phyloP scores from a whole-genome alignment of 1,284 basidiomycete species.

The Boletus nobilissimus region DNA sequence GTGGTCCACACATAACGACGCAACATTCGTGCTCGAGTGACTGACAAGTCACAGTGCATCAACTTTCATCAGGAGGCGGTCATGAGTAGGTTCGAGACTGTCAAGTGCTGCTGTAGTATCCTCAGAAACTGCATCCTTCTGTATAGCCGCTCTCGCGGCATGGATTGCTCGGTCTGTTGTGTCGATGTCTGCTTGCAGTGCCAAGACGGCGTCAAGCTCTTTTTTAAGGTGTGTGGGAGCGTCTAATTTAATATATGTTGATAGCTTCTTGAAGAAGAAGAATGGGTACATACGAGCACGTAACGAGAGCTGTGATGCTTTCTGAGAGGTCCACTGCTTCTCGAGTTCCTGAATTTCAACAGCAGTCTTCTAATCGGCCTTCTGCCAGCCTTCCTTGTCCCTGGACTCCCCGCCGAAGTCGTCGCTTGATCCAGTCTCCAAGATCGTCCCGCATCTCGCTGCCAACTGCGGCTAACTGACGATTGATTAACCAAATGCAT shows the following conservation, averaged over 20 bases:
- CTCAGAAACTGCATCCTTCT: no score
- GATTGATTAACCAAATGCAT: conserved; percentile 38
- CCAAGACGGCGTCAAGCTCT: conserved; percentile 50
- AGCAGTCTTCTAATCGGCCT: no score
- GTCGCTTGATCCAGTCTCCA: conserved; percentile 43
- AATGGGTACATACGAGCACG: not conserved
- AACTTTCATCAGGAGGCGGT: no score
- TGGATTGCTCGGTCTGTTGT: conserved; percentile 39
- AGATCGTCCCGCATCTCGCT: conserved; percentile 36
- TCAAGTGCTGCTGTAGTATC: no score
- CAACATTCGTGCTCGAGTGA: no score
- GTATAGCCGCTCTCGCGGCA: conserved; percentile 16
- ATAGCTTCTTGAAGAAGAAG: not conserved
- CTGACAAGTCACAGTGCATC: no score
- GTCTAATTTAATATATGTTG: conserved; percentile 42
- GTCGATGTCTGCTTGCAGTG: conserved; percentile 51
- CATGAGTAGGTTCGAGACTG: no score
- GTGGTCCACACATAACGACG: no score
- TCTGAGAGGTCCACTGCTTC: conserved; percentile 44
- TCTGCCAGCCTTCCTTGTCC: conserved; percentile 22
- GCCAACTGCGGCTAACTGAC: conserved; percentile 38
- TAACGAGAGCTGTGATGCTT: conserved; percentile 4
- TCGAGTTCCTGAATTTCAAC: no score
- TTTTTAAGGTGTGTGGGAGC: conserved; percentile 48
- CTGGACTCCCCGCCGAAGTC: conserved; percentile 31